These are phyloP conservation scores for Acer negundo DNA, from an alignment of 345 rosid genomes.

Conservation along the genomic window DNA sequence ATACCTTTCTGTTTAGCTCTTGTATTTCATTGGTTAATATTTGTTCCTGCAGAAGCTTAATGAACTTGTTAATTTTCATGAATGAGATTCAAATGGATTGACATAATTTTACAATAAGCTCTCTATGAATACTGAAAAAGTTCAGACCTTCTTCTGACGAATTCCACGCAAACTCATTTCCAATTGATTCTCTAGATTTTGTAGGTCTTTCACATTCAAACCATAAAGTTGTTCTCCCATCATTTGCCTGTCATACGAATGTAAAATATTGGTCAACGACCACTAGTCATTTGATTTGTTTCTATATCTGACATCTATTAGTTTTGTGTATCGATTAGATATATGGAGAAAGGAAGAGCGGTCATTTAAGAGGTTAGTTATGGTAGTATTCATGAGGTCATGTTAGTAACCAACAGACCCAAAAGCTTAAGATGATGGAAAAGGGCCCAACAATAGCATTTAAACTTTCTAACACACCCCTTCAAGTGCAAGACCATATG, in stretches of 20 bases:
- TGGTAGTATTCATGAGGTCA: neutral
- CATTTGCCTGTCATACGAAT: conserved; percentile 48
- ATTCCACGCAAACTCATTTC: conserved; percentile 66
- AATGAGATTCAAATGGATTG: conserved; percentile 4
- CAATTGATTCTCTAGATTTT: conserved; percentile 59
- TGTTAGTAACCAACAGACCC: no score
- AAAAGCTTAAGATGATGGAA: no score
- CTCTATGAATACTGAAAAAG: neutral
- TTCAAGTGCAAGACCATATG: no score
- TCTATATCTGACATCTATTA: neutral
- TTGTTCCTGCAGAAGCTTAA: conserved; percentile 48
- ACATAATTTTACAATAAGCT: neutral
- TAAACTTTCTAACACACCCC: no score
- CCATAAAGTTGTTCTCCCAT: conserved; percentile 81
- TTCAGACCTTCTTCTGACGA: conserved; percentile 64
- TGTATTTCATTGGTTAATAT: conserved; percentile 50
- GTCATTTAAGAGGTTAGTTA: neutral
- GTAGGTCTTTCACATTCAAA: conserved; percentile 53
- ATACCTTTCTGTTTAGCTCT: conserved; percentile 56
- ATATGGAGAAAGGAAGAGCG: neutral
- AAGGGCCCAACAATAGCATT: no score
- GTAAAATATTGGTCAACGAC: neutral
- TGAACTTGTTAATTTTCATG: conserved; percentile 2
- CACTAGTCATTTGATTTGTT: neutral
- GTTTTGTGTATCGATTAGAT: neutral